These are phyloP conservation scores for Neurospora crassa DNA, from an alignment of 2,329 filamentous ascomycete genomes.

Conservation along the genomic window DNA sequence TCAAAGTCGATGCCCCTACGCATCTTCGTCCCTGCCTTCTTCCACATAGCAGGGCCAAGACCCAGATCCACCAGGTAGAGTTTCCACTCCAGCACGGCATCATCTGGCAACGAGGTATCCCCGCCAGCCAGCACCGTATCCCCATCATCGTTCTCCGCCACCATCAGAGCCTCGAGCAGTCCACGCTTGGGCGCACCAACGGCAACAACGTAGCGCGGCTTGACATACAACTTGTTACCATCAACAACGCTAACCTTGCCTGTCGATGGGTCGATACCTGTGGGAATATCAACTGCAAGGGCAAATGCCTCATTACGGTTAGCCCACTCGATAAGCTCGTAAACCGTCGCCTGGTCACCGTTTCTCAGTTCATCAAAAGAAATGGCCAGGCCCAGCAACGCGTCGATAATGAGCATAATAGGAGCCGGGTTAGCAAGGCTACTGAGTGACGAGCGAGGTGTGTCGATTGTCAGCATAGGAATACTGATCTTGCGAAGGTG, in stretches of 20 bases:
- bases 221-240: constrained; percentile 68
- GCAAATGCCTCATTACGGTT: constrained; percentile 79
- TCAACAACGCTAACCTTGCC: constrained; percentile 60
- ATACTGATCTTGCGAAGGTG: constrained; percentile 40
- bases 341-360: constrained; percentile 72
- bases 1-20: constrained; percentile 84
- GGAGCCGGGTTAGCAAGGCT: constrained; percentile 47
- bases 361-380: constrained; percentile 82
- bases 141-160: constrained; percentile 38
- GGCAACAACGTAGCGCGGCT: constrained; percentile 72
- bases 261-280: constrained; percentile 72
- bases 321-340: constrained; percentile 87
- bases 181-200: constrained; percentile 83
- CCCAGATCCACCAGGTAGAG: constrained; percentile 83
- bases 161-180: constrained; percentile 64
- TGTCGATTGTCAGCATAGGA: constrained; percentile 27
- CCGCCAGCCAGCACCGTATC: constrained; percentile 21
- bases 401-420: constrained; percentile 79
- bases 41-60: constrained; percentile 72
- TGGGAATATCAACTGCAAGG: constrained; percentile 83
- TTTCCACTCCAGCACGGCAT: constrained; percentile 52
- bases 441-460: constrained; percentile 23
- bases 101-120: constrained; percentile 30
- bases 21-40: constrained; percentile 70
- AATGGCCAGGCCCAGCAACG: constrained; percentile 74